These are phyloP conservation scores for Coemansia sp. DNA, from an alignment of 192 early-diverging fungal species.

Conservation along the genomic window DNA sequence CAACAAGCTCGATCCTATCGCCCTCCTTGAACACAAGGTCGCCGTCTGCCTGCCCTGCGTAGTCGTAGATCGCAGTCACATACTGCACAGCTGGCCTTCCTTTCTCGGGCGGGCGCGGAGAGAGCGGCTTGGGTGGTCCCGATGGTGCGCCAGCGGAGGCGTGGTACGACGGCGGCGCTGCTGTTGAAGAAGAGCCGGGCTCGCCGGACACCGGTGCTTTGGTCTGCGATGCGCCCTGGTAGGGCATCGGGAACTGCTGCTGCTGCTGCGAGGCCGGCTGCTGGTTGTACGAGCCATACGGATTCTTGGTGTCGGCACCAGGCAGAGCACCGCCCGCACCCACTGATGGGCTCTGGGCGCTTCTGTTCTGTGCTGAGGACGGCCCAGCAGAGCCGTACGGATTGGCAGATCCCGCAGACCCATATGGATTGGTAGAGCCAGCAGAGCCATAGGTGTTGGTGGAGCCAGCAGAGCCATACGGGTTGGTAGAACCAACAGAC, in stretches of 20 bases:
- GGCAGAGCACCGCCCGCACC: background rate
- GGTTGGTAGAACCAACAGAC: constrained; percentile 3
- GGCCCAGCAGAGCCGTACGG: constrained; percentile 14
- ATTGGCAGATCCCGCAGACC: constrained; percentile 1
- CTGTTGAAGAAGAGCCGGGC: constrained; percentile 16
- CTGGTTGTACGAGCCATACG: constrained; percentile 3
- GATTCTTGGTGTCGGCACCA: background rate
- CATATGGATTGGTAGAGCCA: constrained; percentile 18
- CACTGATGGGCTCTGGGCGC: background rate
- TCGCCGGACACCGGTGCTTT: constrained; percentile 4
- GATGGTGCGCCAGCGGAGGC: constrained; percentile 5
- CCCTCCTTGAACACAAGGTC: constrained; percentile 72
- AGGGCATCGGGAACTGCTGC: background rate
- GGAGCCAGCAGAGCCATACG: constrained; percentile 13
- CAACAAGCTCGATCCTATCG: constrained; percentile 69
- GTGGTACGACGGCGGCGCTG: constrained; percentile 15
- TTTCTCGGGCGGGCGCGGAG: constrained; percentile 14
- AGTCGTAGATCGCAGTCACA: constrained; percentile 78
- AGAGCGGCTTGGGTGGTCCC: background rate
- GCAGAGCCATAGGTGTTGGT: too few relatives aligned
- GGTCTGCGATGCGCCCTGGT: constrained; percentile 3
- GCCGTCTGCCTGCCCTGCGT: constrained; percentile 68
- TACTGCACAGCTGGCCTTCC: constrained; percentile 22
- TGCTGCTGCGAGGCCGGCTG: background rate
- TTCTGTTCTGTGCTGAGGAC: background rate